Conservation (phyloP, 2,329 filamentous ascomycete species). For the Colletotrichum abscissum region DNA sequence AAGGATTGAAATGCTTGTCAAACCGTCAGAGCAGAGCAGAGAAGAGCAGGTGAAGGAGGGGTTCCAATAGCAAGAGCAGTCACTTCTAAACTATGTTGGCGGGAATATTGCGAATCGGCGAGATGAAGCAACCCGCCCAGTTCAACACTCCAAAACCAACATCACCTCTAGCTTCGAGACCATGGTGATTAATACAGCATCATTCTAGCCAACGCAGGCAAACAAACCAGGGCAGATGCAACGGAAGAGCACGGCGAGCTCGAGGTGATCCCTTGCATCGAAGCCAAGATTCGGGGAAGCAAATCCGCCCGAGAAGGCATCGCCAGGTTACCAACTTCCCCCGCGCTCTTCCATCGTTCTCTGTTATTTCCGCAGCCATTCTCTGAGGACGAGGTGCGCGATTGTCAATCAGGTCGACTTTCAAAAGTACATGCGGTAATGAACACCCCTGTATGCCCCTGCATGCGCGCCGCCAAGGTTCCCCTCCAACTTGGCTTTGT, state of each 20-base stretch:
- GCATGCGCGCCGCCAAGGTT: background rate
- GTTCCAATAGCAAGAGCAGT: too few relatives aligned
- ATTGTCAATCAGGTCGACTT: background rate
- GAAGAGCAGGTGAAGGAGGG: too few relatives aligned
- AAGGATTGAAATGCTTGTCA: too few relatives aligned
- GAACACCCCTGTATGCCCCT: background rate
- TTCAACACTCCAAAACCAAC: too few relatives aligned
- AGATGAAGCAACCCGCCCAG: too few relatives aligned
- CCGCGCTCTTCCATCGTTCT: too few relatives aligned
- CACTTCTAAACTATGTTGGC: too few relatives aligned
- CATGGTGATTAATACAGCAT: too few relatives aligned
- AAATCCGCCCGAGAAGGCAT: background rate
- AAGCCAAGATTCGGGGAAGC: constrained; percentile 9
- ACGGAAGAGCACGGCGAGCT: background rate
- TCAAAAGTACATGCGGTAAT: background rate
- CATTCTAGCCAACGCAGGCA: background rate
- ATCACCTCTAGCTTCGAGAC: too few relatives aligned
- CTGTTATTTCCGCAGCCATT: background rate
- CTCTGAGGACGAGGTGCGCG: background rate
- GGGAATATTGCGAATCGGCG: too few relatives aligned
- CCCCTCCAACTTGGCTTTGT: background rate
- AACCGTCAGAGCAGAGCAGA: too few relatives aligned
- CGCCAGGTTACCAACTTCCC: too few relatives aligned
- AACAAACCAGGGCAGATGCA: background rate
- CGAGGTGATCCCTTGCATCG: background rate